Conservation (phyloP, 768 basidiomycete genomes). For the Candolleomyces efflorescens region DNA sequence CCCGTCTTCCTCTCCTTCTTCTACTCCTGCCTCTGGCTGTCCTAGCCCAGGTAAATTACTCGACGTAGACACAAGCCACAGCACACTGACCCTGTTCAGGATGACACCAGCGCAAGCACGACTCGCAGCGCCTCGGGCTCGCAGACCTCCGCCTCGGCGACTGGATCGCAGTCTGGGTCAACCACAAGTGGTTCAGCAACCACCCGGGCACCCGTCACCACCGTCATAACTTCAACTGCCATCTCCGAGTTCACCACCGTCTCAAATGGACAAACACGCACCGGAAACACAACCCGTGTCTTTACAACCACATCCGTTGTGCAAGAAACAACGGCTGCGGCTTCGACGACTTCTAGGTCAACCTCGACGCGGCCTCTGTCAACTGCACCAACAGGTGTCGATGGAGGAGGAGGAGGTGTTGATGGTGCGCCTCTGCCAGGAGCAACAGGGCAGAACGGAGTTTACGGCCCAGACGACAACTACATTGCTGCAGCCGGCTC, state of each 20-base stretch:
- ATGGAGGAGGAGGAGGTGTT: conserved; percentile 43
- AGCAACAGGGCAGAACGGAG: conserved; percentile 46
- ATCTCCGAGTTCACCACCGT: conserved; percentile 31
- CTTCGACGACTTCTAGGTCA: conserved; percentile 27
- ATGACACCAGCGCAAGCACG: background rate
- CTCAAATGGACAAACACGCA: conserved; percentile 37
- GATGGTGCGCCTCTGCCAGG: conserved; percentile 44
- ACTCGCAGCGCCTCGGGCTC: background rate
- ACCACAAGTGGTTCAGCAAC: conserved; percentile 1
- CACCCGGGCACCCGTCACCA: conserved; percentile 18
- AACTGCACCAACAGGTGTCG: conserved; percentile 53
- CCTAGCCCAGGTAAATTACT: conserved; percentile 39
- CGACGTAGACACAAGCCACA: background rate
- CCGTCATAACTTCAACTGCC: conserved; percentile 37
- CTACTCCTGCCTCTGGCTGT: conserved; percentile 33
- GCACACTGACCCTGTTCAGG: background rate
- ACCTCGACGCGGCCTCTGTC: conserved; percentile 40
- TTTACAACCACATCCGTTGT: conserved; percentile 38
- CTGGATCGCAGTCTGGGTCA: background rate
- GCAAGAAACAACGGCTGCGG: conserved; percentile 18
- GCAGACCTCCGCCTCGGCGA: background rate
- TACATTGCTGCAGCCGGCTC: conserved; percentile 56
- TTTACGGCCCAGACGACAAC: conserved; percentile 62
- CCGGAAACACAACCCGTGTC: conserved; percentile 36
- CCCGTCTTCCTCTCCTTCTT: conserved; percentile 27